These are phyloP conservation scores for Fusarium sp. DNA, from an alignment of 2,329 filamentous ascomycete species.

Conservation along the genomic window DNA sequence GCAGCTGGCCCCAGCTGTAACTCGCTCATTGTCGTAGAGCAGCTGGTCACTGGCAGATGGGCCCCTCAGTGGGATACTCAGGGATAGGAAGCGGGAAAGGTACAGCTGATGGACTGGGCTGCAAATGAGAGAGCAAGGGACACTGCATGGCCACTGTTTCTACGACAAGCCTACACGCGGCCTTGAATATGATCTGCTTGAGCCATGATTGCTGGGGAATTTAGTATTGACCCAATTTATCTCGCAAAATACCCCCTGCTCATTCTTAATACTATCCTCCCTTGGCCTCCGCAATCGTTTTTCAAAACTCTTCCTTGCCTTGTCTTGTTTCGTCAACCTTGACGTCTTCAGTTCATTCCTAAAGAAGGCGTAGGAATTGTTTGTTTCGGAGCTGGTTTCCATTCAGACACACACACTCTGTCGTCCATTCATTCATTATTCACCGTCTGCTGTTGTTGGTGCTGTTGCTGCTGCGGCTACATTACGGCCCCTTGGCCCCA, in stretches of 20 bases:
- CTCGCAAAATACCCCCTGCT: slow-evolving; percentile 10
- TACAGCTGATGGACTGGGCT: background rate
- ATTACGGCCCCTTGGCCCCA: slow-evolving; percentile 26
- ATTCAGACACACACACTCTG: background rate
- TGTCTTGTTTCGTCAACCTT: slow-evolving; percentile 20
- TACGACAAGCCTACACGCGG: slow-evolving; percentile 24
- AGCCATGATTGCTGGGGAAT: slow-evolving; percentile 37
- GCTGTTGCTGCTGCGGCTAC: slow-evolving; percentile 3
- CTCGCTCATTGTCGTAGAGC: background rate
- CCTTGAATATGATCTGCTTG: slow-evolving; percentile 20
- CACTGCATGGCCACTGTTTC: slow-evolving; percentile 11
- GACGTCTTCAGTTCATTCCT: slow-evolving; percentile 30
- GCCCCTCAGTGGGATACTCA: slow-evolving; percentile 11
- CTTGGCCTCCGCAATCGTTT: slow-evolving; percentile 13
- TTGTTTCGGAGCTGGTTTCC: slow-evolving; percentile 38
- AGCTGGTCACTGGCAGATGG: background rate
- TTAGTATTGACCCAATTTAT: slow-evolving; percentile 14
- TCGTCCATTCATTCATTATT: background rate
- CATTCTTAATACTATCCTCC: slow-evolving; percentile 16
- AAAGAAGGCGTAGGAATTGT: slow-evolving; percentile 34
- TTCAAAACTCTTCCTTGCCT: slow-evolving; percentile 23
- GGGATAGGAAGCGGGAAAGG: slow-evolving; percentile 1
- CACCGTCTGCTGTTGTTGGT: background rate
- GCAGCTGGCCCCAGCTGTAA: slow-evolving; percentile 20
- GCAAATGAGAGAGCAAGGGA: slow-evolving; percentile 19